These are phyloP conservation scores for Aureobasidium sp. DNA, from an alignment of 2,329 filamentous ascomycete species.

Conservation along the genomic window DNA sequence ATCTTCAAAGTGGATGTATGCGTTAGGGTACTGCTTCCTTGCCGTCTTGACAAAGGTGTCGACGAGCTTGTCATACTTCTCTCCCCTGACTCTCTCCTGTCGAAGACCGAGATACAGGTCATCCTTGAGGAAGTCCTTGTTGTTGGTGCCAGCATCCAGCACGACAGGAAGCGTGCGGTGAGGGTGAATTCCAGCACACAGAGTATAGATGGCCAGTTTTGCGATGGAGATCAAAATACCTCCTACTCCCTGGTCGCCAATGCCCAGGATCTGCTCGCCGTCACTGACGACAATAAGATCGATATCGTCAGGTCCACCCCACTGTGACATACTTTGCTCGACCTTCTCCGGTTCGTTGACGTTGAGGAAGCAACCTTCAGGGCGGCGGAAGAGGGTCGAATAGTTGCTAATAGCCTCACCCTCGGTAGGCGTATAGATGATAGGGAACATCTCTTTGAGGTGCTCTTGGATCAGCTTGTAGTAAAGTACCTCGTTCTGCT, in stretches of 20 bases:
- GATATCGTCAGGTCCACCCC: conserved; percentile 64
- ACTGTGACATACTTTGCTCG: conserved; percentile 59
- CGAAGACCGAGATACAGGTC: conserved; percentile 72
- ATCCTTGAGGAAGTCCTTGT: conserved; percentile 65
- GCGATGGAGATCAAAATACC: conserved; percentile 78
- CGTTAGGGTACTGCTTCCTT: conserved; percentile 64
- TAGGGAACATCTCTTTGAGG: conserved; percentile 77
- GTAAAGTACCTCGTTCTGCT: conserved; percentile 79
- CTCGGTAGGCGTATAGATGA: conserved; percentile 90
- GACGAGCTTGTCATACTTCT: conserved; percentile 70
- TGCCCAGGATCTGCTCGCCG: conserved; percentile 66
- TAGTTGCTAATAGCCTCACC: conserved; percentile 83
- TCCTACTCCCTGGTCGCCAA: conserved; percentile 82
- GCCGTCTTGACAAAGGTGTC: conserved; percentile 65
- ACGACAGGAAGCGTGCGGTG: conserved; percentile 72
- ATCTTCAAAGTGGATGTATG: conserved; percentile 82
- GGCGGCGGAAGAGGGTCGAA: conserved; percentile 67
- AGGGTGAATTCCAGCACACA: conserved; percentile 82
- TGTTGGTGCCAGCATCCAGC: conserved; percentile 81
- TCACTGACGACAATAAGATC: conserved; percentile 87
- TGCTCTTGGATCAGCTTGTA: conserved; percentile 74
- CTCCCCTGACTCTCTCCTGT: conserved; percentile 58
- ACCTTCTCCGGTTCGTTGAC: conserved; percentile 62
- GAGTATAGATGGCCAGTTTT: conserved; percentile 73
- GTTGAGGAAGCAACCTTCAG: conserved; percentile 75